Evolutionary conservation across 2,329 filamentous ascomycete species (phyloP), one percentile per base, ranked within the genome.

Genomic region (Fusarium tricinctum): DNA sequence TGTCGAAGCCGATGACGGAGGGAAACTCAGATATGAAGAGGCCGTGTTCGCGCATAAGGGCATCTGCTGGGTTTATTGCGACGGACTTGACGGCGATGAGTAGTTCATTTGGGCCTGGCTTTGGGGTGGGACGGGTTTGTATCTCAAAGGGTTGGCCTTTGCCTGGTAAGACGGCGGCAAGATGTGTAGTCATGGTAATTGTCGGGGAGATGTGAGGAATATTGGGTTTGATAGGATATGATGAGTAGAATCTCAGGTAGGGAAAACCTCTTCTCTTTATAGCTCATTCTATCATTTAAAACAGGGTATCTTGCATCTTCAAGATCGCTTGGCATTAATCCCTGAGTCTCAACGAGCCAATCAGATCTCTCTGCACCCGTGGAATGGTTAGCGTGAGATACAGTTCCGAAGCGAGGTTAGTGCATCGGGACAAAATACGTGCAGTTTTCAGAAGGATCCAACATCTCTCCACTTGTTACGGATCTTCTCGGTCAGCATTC

Each of bases 11-110:
- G 8, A 78, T 53, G 22, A 83, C 77, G 0, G 81, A 78, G 7
- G 84, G 83, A 63, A 82, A 83, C 0, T 44, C 48, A 3, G 76
- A 43, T 39, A 83, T 78, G 47, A 80, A 77, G 56, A 84, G 76
- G 17, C 82, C 84, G 8, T 73, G 64, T 23, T 79, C 75, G n/a
- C 81, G 82, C 75, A 82, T 80, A 45, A 75, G 45, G 50, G 20
- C 58, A 58, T 86, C 84, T 50, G 82, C 77, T 3, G 83, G 83
- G 62, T 86, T 86, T 38, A 86, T 73, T 15, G 83, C 83, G 7
- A 85, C 72, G 5, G 83, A 81, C 50, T 82, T 82, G 67, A 85
- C 80, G 2, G 73, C 79, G 54, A 86, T 74, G 23, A 85, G 82
- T 51, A 86, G 75, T 43, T 86, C 83, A 30, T 69, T 71, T 19